Evolutionary conservation across 2,329 filamentous ascomycete genomes (phyloP).

Genomic region (Epichloe scottii): DNA sequence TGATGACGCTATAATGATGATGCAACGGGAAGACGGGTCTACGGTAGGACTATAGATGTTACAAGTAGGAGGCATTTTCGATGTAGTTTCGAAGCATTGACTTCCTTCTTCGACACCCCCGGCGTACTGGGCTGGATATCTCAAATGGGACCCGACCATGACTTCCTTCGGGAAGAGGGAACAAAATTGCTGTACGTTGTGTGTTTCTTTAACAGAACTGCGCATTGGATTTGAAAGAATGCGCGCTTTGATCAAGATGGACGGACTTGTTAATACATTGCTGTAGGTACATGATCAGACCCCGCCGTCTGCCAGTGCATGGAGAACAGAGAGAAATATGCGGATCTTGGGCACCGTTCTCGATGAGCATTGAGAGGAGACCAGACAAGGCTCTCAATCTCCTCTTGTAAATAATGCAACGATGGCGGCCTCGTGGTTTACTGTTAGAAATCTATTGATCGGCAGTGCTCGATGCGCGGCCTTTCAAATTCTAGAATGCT

Average conservation of each 20-base stretch:
- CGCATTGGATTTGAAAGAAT: not conserved
- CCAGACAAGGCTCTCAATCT: not conserved
- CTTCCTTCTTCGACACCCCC: not conserved
- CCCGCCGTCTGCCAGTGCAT: not conserved
- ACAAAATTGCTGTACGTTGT: not conserved
- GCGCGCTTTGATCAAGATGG: not conserved
- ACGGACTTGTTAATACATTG: constrained; percentile 1
- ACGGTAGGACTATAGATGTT: not conserved
- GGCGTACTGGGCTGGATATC: constrained; percentile 2
- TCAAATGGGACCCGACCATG: constrained; percentile 1
- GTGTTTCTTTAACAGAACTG: not conserved
- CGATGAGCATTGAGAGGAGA: not conserved
- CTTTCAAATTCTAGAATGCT: not conserved
- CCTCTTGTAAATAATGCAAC: not conserved
- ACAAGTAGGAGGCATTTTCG: constrained; percentile 2
- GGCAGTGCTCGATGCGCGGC: not conserved
- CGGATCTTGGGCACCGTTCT: not conserved
- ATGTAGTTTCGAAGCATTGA: not conserved
- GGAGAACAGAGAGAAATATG: not conserved
- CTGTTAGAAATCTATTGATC: not conserved
- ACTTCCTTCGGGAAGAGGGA: not conserved
- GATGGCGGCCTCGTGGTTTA: not conserved
- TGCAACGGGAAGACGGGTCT: not conserved
- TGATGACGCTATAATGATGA: not conserved
- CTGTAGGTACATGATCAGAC: not conserved